Conservation (phyloP, 805 yeast species). For the Candida oleophila region DNA sequence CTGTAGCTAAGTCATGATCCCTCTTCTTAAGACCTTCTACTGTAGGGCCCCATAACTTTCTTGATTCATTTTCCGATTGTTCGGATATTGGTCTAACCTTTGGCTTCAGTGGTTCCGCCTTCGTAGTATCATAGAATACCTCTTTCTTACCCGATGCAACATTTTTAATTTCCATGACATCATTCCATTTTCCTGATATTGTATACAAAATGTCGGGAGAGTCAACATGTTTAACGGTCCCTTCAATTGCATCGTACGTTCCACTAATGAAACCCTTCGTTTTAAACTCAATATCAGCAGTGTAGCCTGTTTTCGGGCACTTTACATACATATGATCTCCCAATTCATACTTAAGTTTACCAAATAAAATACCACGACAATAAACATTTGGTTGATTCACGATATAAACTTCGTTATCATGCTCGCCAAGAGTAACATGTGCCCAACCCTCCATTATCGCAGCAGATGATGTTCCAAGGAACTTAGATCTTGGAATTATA, state of each 20-base stretch:
- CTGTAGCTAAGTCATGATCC: slow-evolving; percentile 82
- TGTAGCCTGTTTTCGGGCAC: slow-evolving; percentile 55
- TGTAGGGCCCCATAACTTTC: slow-evolving; percentile 81
- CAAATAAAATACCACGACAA: slow-evolving; percentile 90
- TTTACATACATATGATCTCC: slow-evolving; percentile 88
- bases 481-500: slow-evolving; percentile 81
- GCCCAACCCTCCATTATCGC: slow-evolving; percentile 95
- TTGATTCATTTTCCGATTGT: slow-evolving; percentile 80
- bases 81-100: slow-evolving; percentile 72
- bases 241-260: slow-evolving; percentile 85
- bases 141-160: slow-evolving; percentile 46
- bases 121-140: slow-evolving; percentile 44
- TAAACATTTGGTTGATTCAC: slow-evolving; percentile 96
- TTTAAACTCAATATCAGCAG: slow-evolving; percentile 88
- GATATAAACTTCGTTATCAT: slow-evolving; percentile 67
- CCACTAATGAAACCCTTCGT: slow-evolving; percentile 94
- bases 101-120: slow-evolving; percentile 57
- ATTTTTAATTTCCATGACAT: slow-evolving; percentile 63
- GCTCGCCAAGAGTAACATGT: slow-evolving; percentile 64
- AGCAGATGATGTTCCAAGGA: slow-evolving; percentile 94
- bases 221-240: slow-evolving; percentile 51
- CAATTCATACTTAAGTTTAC: slow-evolving; percentile 82
- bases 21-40: slow-evolving; percentile 76
- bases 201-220: slow-evolving; percentile 55
- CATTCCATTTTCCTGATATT: slow-evolving; percentile 93